phyloP scores from a whole-genome alignment of 2,329 filamentous ascomycete species.

The Fusarium neocosmosporiellum region DNA sequence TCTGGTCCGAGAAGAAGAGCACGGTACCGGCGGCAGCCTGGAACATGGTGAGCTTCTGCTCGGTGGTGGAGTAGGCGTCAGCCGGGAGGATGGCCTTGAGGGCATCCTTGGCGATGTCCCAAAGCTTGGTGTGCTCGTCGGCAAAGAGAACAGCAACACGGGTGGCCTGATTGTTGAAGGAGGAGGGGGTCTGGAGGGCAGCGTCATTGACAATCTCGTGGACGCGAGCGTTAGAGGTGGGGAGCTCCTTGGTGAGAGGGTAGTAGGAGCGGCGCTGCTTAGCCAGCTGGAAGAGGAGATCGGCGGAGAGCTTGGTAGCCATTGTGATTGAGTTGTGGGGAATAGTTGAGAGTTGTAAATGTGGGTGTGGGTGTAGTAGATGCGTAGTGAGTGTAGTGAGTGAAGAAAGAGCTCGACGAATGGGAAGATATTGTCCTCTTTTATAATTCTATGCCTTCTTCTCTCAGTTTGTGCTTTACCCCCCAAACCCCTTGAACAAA shows the following conservation, averaged over 20 bases:
- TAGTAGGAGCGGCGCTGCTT: slow-evolving; percentile 77
- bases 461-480: too few species aligned
- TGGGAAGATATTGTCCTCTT: too few species aligned
- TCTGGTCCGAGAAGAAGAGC: slow-evolving; percentile 87
- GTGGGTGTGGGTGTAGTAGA: neutral
- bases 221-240: slow-evolving; percentile 64
- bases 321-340: slow-evolving; percentile 49
- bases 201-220: slow-evolving; percentile 72
- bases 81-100: slow-evolving; percentile 68
- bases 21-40: slow-evolving; percentile 81
- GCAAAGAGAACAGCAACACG: slow-evolving; percentile 83
- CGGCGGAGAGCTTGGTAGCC: slow-evolving; percentile 56
- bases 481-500: too few species aligned
- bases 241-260: slow-evolving; percentile 71
- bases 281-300: slow-evolving; percentile 71
- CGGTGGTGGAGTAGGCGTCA: slow-evolving; percentile 65
- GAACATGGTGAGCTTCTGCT: slow-evolving; percentile 64
- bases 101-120: slow-evolving; percentile 74
- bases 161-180: slow-evolving; percentile 90
- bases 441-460: too few species aligned
- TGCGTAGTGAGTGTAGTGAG: too few species aligned
- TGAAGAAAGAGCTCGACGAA: too few species aligned
- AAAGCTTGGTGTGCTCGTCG: slow-evolving; percentile 87
- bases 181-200: slow-evolving; percentile 77
- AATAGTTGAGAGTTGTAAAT: neutral